Percentiles rank a stretch among this genome's conserved stretches.
These are phyloP conservation scores for Leishmania martiniquensis DNA, from an alignment of 208 protist species.

Conservation along the genomic window DNA sequence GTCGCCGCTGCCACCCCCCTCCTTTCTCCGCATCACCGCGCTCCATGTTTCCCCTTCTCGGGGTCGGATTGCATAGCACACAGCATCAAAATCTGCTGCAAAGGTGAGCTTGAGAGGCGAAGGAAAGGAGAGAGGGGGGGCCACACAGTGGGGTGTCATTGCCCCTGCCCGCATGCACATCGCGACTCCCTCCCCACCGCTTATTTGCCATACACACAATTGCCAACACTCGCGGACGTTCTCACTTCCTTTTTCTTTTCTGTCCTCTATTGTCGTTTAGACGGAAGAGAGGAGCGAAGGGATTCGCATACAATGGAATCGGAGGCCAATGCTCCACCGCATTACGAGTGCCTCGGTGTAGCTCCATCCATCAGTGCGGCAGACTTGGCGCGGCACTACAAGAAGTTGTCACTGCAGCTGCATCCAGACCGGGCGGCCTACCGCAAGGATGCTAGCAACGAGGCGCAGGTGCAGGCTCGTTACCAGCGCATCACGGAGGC, in stretches of 20 bases:
- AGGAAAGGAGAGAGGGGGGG: neutral
- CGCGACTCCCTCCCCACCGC: neutral
- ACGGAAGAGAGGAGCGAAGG: neutral
- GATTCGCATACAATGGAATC: slow-evolving; percentile 8
- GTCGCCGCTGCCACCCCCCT: neutral
- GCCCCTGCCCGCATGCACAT: neutral
- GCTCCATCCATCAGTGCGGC: slow-evolving; percentile 41
- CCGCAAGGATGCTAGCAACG: slow-evolving; percentile 28
- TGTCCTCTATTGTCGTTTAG: neutral
- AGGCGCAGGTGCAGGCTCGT: slow-evolving; percentile 38
- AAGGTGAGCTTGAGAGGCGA: neutral
- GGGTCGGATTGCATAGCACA: neutral
- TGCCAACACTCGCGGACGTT: neutral
- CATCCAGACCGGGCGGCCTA: slow-evolving; percentile 83
- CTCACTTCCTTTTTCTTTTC: no score
- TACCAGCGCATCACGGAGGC: slow-evolving; percentile 78
- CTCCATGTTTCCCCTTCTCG: slow-evolving; percentile 12
- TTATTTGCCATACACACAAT: neutral
- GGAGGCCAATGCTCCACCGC: slow-evolving; percentile 28
- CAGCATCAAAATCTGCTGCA: neutral
- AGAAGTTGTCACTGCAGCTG: slow-evolving; percentile 65
- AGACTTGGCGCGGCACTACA: slow-evolving; percentile 69
- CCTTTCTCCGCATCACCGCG: neutral
- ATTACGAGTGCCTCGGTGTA: slow-evolving; percentile 80
- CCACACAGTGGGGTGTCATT: neutral